These are phyloP conservation scores for Isatis tinctoria DNA, from an alignment of 345 rosid genomes.

Conservation along the genomic window DNA sequence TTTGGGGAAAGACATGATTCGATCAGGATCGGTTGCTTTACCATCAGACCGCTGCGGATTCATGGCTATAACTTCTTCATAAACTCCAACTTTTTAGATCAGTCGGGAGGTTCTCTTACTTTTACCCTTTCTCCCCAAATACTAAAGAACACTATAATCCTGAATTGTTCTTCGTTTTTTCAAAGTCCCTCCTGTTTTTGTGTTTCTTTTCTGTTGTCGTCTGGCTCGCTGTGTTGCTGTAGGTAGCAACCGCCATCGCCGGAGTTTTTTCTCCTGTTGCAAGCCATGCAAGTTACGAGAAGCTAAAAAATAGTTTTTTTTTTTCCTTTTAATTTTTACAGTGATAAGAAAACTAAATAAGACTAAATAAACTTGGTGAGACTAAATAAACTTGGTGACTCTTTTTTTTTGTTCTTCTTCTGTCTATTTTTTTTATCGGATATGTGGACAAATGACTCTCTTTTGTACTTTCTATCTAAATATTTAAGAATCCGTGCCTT, in stretches of 20 bases:
- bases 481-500: background rate
- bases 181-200: background rate
- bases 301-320: background rate
- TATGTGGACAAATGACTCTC: conserved; percentile 1
- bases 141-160: background rate
- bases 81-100: conserved; percentile 23
- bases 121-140: background rate
- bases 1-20: conserved; percentile 47
- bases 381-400: conserved; percentile 16
- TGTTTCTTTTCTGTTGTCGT: background rate
- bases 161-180: conserved; percentile 4
- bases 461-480: conserved; percentile 6
- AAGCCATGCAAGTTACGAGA: conserved; percentile 28
- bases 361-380: no score
- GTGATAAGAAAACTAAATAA: conserved; percentile 1
- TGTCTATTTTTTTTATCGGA: background rate
- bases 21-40: conserved; percentile 43
- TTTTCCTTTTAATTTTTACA: background rate
- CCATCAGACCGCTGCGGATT: conserved; percentile 56
- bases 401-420: background rate
- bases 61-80: conserved; percentile 65
- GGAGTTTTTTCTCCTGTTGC: conserved; percentile 19
- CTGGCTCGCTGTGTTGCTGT: conserved; percentile 25
- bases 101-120: background rate
- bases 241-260: conserved; percentile 21